Evolutionary conservation across 83 land plant species (phyloP).

Genomic region (Diphasiastrum complanatum): DNA sequence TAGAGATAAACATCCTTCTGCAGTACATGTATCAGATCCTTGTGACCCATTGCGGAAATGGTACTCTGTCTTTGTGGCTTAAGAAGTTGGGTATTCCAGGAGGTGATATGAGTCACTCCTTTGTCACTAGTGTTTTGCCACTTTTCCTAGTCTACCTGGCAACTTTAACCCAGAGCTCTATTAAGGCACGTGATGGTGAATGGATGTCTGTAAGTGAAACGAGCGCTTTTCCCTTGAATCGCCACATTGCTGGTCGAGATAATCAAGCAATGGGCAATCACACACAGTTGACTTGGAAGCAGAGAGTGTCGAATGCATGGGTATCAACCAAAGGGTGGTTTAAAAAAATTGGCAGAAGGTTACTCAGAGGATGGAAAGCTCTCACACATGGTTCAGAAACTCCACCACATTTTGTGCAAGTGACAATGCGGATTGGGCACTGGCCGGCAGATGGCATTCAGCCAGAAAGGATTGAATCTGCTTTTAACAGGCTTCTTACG

Average conservation of each 20-base stretch:
- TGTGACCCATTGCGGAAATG: conserved; percentile 66
- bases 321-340: conserved; percentile 23
- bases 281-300: conserved; percentile 26
- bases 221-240: conserved; percentile 18
- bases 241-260: conserved; percentile 17
- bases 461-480: conserved; percentile 89
- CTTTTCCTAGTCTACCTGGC: conserved; percentile 84
- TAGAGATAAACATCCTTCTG: conserved; percentile 68
- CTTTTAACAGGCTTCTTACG: conserved; percentile 62
- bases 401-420: conserved; percentile 94
- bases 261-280: conserved; percentile 1
- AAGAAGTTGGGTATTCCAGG: conserved; percentile 69
- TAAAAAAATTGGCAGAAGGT: conserved; percentile 26
- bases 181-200: conserved; percentile 91
- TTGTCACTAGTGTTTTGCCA: conserved; percentile 77
- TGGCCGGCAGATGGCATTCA: conserved; percentile 97
- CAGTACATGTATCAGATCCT: conserved; percentile 86
- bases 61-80: conserved; percentile 36
- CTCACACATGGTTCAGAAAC: conserved; percentile 81
- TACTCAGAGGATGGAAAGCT: conserved; percentile 66
- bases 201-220: conserved; percentile 51
- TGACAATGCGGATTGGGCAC: conserved; percentile 59
- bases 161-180: conserved; percentile 87
- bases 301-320: conserved; percentile 24
- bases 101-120: conserved; percentile 51